phyloP scores from a whole-genome alignment of 495 filamentous ascomycete genomes.

The Sporormia fimetaria region DNA sequence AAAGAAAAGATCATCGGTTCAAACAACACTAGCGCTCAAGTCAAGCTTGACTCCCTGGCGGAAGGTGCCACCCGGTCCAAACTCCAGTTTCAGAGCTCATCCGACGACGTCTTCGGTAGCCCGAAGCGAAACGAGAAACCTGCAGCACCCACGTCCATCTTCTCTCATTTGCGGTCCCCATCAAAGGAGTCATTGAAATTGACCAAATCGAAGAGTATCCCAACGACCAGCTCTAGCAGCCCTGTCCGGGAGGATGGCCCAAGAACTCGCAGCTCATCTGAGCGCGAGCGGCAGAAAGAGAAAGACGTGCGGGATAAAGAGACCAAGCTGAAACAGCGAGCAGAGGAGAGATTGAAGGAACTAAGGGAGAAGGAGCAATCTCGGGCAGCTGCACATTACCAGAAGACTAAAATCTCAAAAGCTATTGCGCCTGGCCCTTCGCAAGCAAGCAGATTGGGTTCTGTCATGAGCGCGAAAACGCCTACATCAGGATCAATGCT shows the following conservation, averaged over 20 bases:
- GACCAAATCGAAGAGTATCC: constrained; percentile 18
- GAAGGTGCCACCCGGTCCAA: constrained; percentile 26
- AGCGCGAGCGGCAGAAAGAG: constrained; percentile 56
- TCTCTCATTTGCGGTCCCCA: constrained; percentile 17
- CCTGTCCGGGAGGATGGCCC: constrained; percentile 33
- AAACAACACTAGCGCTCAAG: constrained; percentile 64
- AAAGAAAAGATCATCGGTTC: constrained; percentile 73
- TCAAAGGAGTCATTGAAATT: constrained; percentile 18
- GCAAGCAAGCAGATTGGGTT: constrained; percentile 30
- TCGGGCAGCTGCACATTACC: constrained; percentile 29
- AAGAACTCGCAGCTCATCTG: constrained; percentile 62
- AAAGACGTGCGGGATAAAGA: constrained; percentile 51
- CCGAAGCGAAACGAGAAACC: constrained; percentile 20
- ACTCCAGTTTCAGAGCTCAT: constrained; percentile 15
- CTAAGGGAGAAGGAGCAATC: constrained; percentile 50
- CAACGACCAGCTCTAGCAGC: constrained; percentile 29
- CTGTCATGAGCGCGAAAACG: constrained; percentile 26
- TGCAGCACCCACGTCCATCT: constrained; percentile 7
- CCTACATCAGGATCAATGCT: constrained; percentile 5
- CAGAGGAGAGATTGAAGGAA: constrained; percentile 49
- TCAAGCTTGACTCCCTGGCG: constrained; percentile 50
- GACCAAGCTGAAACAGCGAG: constrained; percentile 43
- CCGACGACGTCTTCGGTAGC: constrained; percentile 21
- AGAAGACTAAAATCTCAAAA: constrained; percentile 27
- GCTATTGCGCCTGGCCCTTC: constrained; percentile 26